Percentiles rank a stretch among this genome's conserved stretches.
Evolutionary conservation across 495 filamentous ascomycete genomes (phyloP).

Genomic region (Tuber melanosporum): DNA sequence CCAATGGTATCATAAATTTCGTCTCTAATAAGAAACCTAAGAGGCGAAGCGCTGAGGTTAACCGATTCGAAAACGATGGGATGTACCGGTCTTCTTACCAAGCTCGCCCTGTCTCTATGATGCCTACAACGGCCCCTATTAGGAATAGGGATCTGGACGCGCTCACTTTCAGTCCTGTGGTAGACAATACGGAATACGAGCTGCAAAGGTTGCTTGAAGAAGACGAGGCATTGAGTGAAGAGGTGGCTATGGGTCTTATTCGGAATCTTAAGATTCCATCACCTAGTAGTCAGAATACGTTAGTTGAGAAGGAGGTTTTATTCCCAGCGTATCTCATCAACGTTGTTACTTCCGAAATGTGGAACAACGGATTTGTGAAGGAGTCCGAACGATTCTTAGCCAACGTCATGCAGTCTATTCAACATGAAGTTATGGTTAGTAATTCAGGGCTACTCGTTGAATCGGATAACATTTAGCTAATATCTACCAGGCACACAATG

Average conservation of each 20-base stretch:
- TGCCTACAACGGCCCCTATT: constrained; percentile 54
- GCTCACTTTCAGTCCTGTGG: constrained; percentile 57
- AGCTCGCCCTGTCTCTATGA: constrained; percentile 92
- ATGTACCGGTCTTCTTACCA: constrained; percentile 81
- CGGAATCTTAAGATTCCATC: constrained; percentile 90
- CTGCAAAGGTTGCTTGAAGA: constrained; percentile 88
- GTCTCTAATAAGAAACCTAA: constrained; percentile 97
- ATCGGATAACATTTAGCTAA: constrained; percentile 6
- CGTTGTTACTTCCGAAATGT: constrained; percentile 98
- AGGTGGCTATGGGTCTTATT: constrained; percentile 92
- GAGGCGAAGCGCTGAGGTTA: constrained; percentile 75
- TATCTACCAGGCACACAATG: constrained; percentile 64
- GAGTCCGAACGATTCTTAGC: constrained; percentile 97
- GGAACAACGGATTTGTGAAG: constrained; percentile 99
- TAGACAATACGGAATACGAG: constrained; percentile 86
- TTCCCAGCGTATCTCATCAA: constrained; percentile 99
- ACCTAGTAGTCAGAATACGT: constrained; percentile 72
- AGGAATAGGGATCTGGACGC: constrained; percentile 30
- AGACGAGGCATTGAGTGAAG: constrained; percentile 90
- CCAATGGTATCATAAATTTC: constrained; percentile 83
- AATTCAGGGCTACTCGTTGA: not conserved
- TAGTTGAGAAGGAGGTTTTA: constrained; percentile 94
- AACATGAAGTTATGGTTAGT: constrained; percentile 85
- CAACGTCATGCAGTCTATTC: constrained; percentile 99
- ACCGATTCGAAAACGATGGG: constrained; percentile 24